These are phyloP conservation scores for Lichtheimia corymbifera DNA, from an alignment of 371 early-diverging fungal genomes.

Conservation along the genomic window DNA sequence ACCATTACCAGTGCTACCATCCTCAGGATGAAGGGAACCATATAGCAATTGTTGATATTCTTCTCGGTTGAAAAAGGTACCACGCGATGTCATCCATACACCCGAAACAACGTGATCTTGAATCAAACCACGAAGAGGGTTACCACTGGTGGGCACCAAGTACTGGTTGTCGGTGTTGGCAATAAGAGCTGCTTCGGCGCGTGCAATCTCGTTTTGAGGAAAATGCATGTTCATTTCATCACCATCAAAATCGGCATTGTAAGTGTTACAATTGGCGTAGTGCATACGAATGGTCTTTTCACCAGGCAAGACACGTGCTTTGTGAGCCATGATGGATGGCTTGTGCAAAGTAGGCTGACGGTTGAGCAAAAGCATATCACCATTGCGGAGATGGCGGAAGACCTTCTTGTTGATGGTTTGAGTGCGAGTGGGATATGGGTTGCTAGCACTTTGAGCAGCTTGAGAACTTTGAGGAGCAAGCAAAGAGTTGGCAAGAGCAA, in stretches of 20 bases:
- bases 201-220: slow-evolving; percentile 96
- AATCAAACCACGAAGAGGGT: slow-evolving; percentile 98
- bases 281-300: slow-evolving; percentile 99
- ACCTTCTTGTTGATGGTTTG: slow-evolving; percentile 93
- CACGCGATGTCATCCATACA: slow-evolving; percentile 90
- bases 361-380: slow-evolving; percentile 98
- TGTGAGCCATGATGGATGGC: slow-evolving; percentile 99
- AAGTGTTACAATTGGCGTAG: slow-evolving; percentile 97
- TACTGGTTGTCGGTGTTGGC: slow-evolving; percentile 98
- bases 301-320: slow-evolving; percentile 94
- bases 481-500: slow-evolving; percentile 95
- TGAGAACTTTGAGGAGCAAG: slow-evolving; percentile 79
- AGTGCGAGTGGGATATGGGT: slow-evolving; percentile 62
- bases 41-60: slow-evolving; percentile 96
- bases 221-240: slow-evolving; percentile 99
- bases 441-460: slow-evolving; percentile 42
- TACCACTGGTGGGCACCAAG: slow-evolving; percentile 97
- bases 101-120: slow-evolving; percentile 99
- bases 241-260: slow-evolving; percentile 99
- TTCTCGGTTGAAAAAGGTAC: slow-evolving; percentile 88
- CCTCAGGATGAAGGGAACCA: slow-evolving; percentile 79
- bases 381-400: slow-evolving; percentile 94
- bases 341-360: slow-evolving; percentile 99
- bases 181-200: slow-evolving; percentile 95
- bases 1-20: slow-evolving; percentile 70